These are phyloP conservation scores for Cardamine resedifolia DNA, from an alignment of 345 rosid genomes.

Conservation along the genomic window DNA sequence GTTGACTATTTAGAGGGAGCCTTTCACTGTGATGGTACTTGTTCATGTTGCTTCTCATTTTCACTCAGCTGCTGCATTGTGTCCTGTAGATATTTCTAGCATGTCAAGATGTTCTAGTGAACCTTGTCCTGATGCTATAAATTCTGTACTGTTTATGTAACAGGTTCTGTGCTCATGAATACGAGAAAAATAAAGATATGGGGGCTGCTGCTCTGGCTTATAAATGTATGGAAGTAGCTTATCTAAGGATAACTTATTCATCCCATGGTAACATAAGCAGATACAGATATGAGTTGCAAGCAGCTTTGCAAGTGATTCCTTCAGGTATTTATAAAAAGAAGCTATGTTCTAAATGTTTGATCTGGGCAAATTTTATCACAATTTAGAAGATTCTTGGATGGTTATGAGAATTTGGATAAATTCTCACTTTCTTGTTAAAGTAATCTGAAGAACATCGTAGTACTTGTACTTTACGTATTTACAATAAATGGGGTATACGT, in stretches of 20 bases:
- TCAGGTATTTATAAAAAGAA: constrained; percentile 53
- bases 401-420: background rate
- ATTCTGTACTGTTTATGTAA: constrained; percentile 16
- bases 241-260: constrained; percentile 78
- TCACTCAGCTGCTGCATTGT: constrained; percentile 11
- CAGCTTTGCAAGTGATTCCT: constrained; percentile 68
- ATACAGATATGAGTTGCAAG: constrained; percentile 70
- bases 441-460: background rate
- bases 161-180: constrained; percentile 95
- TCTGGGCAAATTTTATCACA: background rate
- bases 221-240: constrained; percentile 97
- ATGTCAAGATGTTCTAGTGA: constrained; percentile 28
- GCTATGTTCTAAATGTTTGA: constrained; percentile 2
- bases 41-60: constrained; percentile 25
- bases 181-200: constrained; percentile 83
- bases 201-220: constrained; percentile 97
- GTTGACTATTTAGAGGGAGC: constrained; percentile 16
- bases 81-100: constrained; percentile 14
- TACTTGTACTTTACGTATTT: background rate
- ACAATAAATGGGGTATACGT: constrained; percentile 7
- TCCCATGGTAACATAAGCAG: constrained; percentile 59
- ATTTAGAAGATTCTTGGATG: background rate
- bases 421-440: background rate
- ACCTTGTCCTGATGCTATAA: constrained; percentile 6
- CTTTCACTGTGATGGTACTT: constrained; percentile 24